Evolutionary conservation across 2,329 filamentous ascomycete genomes (phyloP), one percentile per base, ranked within the genome.

Genomic region (Aspergillus sergii): DNA sequence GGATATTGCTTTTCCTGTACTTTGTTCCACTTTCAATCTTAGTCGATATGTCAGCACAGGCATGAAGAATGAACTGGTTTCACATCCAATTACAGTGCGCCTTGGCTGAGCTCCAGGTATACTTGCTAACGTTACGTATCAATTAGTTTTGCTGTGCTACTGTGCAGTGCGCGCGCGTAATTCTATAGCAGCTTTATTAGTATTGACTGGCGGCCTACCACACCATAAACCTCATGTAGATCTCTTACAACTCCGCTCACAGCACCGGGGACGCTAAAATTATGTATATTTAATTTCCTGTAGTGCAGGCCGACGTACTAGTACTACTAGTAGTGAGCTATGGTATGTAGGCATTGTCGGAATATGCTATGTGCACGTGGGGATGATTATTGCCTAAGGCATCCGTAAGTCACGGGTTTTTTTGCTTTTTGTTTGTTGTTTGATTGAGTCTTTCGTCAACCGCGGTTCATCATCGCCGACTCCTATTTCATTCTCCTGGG

Each of bases 1-100:
- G 69, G 68, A 61, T 46, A 39, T 70, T 56, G 50, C 61, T 53
- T 64, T 55, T 64, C 62, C 63, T 66, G 28, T 63, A 55, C 50
- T 54, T 28, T 60, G 36, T 39, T 69, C 61, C 65, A 59, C 57
- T 60, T 64, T 57, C 53, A 41, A 54, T 16, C 32, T 45, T 46
- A 39, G 34, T 54, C 56, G 53, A 57, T 53, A 32, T 56, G 51
- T n/a, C 53, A 62, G 63, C 54, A 61, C 54, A 61, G 55, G 57
- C 48, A 61, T 61, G 61, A 54, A 59, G n/a, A 59, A 34, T 41
- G 51, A 55, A 55, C 51, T 16, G 51, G 34, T 14, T 55, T 55
- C 32, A 39, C 21, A 19, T 55, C 21, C 6, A 21, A 39, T 54
- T 21, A 14, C 32, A 30, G n/a, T 51, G 26, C 26, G n/a, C 48